Base-by-base conservation (phyloP, 1,284 basidiomycete species). In the Xerocomus cyaneibrunnescens region DNA sequence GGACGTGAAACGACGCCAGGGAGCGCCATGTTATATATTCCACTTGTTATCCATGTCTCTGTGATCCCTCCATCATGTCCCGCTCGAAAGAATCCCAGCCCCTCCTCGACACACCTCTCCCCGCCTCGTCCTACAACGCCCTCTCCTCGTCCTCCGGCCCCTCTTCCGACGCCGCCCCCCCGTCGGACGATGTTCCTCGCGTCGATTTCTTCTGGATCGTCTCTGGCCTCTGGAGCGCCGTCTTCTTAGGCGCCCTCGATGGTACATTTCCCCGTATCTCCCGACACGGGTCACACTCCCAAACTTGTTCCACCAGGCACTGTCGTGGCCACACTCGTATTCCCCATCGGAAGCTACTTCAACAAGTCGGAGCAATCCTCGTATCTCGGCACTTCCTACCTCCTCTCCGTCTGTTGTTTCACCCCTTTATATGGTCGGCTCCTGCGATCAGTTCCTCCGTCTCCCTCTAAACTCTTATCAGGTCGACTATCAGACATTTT, bases 331-430 rank as follows among this genome's bases (percentile, higher is more conserved):
- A 91, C 89, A 1, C 77, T 92, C 41, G 72, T 89, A 51, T 80
- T 85, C 21, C 86, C 89, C 46, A 90, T 92, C 60, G 89, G 89
- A 44, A 89, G 85, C 62, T 78, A 87, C 65, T 90, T 90, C 70
- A 77, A 83, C 71, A 80, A 90, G 73, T 80, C 87, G 58, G 80
- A 88, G 72, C 83, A 89, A 57, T 82, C 90, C 3, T 89, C 89
- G 3, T 94, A 94, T 73, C 85, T 95, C 50, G 92, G 91, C 25
- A 92, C 92, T 10, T 83, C 91, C 4, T 93, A 93, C 72, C 76
- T 95, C 56, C 76, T 95, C 42, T 92, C 89, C 36, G 85, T 94
- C 42, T 95, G 89, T 68, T 94, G 91, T 72, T 94, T 94, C 66
- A 94, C 91, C 17, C 92, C 92, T 51, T 74, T 94, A 59, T 94